Percentiles rank a stretch among this genome's conserved stretches.
phyloP scores from a whole-genome alignment of 2,329 filamentous ascomycete species.

The Phialophora macrospora region DNA sequence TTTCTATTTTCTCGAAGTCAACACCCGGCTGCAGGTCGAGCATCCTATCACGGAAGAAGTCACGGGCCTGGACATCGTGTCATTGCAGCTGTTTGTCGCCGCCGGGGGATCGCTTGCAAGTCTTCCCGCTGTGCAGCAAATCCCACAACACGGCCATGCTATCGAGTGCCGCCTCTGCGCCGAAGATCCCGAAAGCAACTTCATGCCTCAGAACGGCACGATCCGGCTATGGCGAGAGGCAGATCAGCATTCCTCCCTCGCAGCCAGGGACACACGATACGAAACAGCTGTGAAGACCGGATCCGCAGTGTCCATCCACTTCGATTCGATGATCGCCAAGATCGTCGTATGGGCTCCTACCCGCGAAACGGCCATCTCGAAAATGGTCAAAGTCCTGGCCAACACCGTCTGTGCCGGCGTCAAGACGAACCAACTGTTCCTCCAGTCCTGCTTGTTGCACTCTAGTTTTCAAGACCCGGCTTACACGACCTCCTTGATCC shows the following conservation, averaged over 20 bases:
- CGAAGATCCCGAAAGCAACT: constrained; percentile 49
- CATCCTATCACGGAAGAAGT: constrained; percentile 53
- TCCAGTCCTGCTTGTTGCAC: constrained; percentile 41
- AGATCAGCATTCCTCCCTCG: background rate
- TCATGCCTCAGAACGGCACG: constrained; percentile 47
- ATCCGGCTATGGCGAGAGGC: constrained; percentile 46
- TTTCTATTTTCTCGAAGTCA: constrained; percentile 58
- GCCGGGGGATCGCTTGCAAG: constrained; percentile 42
- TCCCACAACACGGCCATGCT: constrained; percentile 47
- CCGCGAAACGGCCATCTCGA: constrained; percentile 44
- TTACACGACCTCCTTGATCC: constrained; percentile 45
- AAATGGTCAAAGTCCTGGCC: constrained; percentile 44
- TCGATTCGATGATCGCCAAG: constrained; percentile 56
- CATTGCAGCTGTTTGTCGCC: constrained; percentile 46
- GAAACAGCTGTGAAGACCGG: constrained; percentile 51
- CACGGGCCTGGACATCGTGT: constrained; percentile 49
- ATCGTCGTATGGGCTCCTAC: constrained; percentile 53
- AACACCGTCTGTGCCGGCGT: constrained; percentile 71
- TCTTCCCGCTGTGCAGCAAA: constrained; percentile 36
- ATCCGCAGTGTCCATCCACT: constrained; percentile 51
- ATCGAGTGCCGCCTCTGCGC: constrained; percentile 55
- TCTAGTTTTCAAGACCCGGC: constrained; percentile 53
- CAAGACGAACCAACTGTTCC: constrained; percentile 44
- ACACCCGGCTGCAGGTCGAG: constrained; percentile 58
- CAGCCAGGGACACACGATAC: constrained; percentile 45